Evolutionary conservation across 768 basidiomycete species (phyloP).

Genomic region (Daedaleopsis sinensis): DNA sequence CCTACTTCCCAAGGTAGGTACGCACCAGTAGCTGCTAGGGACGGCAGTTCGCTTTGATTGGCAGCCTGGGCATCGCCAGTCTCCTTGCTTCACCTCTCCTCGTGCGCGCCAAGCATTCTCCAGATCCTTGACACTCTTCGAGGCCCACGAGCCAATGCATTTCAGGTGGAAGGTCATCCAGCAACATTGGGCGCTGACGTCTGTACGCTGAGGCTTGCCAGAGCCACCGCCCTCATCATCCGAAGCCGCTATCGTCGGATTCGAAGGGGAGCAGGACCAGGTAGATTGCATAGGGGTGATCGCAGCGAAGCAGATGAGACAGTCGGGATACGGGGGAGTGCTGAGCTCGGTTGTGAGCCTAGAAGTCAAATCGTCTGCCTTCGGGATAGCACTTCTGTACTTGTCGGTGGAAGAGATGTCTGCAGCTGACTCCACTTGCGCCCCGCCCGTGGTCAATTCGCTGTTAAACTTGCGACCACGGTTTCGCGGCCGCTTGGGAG

Average conservation of each 20-base stretch:
- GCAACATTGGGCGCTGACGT: constrained; percentile 60
- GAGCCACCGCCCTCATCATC: constrained; percentile 23
- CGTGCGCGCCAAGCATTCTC: constrained; percentile 73
- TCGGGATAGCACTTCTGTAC: constrained; percentile 17
- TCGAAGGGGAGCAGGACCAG: constrained; percentile 84
- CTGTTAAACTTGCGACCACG: constrained; percentile 15
- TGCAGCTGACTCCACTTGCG: background rate
- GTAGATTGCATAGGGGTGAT: constrained; percentile 80
- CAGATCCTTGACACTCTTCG: constrained; percentile 74
- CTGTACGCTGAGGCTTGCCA: constrained; percentile 7
- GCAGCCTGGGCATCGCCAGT: constrained; percentile 96
- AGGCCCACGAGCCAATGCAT: constrained; percentile 89
- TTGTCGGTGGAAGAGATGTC: constrained; percentile 10
- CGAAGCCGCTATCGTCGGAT: constrained; percentile 38
- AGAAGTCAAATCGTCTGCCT: constrained; percentile 73
- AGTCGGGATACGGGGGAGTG: constrained; percentile 75
- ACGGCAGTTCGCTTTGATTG: constrained; percentile 73
- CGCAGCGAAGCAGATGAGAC: constrained; percentile 80
- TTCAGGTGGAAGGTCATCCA: constrained; percentile 91
- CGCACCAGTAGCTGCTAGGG: constrained; percentile 66
- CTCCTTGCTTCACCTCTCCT: constrained; percentile 68
- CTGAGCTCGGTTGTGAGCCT: constrained; percentile 66
- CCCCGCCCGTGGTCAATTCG: constrained; percentile 11
- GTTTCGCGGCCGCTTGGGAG: constrained; percentile 3
- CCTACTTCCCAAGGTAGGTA: background rate